Evolutionary conservation across 768 basidiomycete genomes (phyloP).

Genomic region (Piloderma croceum): DNA sequence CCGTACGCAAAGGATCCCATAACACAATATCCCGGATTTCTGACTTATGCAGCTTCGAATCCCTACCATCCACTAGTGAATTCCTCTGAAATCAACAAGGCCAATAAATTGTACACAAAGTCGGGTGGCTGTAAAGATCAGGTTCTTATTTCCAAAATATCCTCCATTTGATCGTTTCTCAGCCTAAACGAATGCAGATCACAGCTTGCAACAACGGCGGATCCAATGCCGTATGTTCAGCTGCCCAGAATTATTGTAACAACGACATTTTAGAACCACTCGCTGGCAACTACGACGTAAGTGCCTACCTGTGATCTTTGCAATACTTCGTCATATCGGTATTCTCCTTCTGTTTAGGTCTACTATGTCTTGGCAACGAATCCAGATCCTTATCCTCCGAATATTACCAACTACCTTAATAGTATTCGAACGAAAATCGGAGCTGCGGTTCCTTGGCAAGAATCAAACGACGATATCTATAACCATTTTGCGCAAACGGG

Average conservation of each 20-base stretch:
- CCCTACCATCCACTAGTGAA: slow-evolving; percentile 53
- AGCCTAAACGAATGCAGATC: slow-evolving; percentile 34
- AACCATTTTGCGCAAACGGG: slow-evolving; percentile 42
- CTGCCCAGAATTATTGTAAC: slow-evolving; percentile 57
- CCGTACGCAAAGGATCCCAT: slow-evolving; percentile 26
- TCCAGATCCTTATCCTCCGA: slow-evolving; percentile 8
- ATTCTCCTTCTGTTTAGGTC: no score
- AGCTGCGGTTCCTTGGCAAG: slow-evolving; percentile 37
- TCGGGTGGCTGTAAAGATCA: slow-evolving; percentile 45
- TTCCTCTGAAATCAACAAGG: slow-evolving; percentile 32
- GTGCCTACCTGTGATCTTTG: slow-evolving; percentile 3
- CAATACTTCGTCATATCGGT: background rate
- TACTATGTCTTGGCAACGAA: slow-evolving; percentile 42
- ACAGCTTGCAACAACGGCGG: slow-evolving; percentile 45
- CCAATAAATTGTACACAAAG: slow-evolving; percentile 38
- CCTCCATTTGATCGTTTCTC: background rate
- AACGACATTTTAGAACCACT: slow-evolving; percentile 47
- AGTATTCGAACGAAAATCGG: slow-evolving; percentile 35
- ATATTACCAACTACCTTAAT: slow-evolving; percentile 24
- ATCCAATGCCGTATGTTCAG: slow-evolving; percentile 45
- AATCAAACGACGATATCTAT: slow-evolving; percentile 38
- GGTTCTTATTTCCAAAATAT: slow-evolving; percentile 27
- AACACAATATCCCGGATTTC: slow-evolving; percentile 53
- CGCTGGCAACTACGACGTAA: slow-evolving; percentile 49
- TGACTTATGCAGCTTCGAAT: slow-evolving; percentile 49